Evolutionary conservation across 805 yeast genomes (phyloP).

Genomic region (Hanseniaspora meyeri): DNA sequence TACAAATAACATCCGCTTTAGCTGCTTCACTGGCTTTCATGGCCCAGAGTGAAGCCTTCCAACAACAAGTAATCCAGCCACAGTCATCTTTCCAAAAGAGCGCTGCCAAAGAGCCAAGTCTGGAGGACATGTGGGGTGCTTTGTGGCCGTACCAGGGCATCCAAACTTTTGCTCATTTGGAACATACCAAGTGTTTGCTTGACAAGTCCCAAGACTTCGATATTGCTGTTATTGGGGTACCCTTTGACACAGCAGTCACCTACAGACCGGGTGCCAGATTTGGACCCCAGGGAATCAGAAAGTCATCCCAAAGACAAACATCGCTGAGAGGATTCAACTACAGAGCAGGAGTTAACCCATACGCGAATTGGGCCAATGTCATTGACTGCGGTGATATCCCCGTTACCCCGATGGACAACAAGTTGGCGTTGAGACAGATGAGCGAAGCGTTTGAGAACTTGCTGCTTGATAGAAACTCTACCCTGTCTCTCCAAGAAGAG

Average conservation of each 20-base stretch:
- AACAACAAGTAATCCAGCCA: slow-evolving; percentile 1
- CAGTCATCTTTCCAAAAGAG: slow-evolving; percentile 29
- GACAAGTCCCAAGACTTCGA: slow-evolving; percentile 42
- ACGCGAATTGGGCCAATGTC: slow-evolving; percentile 39
- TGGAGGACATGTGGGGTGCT: slow-evolving; percentile 58
- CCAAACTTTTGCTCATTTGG: slow-evolving; percentile 64
- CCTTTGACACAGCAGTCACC: slow-evolving; percentile 72
- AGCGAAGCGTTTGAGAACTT: slow-evolving; percentile 47
- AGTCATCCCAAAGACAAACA: slow-evolving; percentile 60
- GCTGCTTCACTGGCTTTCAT: not conserved
- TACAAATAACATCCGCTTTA: not conserved
- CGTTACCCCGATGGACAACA: slow-evolving; percentile 55
- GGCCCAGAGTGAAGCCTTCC: not conserved
- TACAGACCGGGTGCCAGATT: slow-evolving; percentile 74
- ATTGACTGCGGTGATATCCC: slow-evolving; percentile 63
- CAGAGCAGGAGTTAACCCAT: slow-evolving; percentile 52
- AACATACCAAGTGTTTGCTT: slow-evolving; percentile 45
- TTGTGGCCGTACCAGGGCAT: slow-evolving; percentile 63
- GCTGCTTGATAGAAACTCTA: slow-evolving; percentile 24
- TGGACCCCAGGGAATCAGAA: slow-evolving; percentile 63
- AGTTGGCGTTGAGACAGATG: slow-evolving; percentile 51
- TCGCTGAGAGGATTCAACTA: slow-evolving; percentile 57
- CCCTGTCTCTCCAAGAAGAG: slow-evolving; percentile 15
- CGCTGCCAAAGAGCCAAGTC: slow-evolving; percentile 25
- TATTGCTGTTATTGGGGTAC: slow-evolving; percentile 64